Conservation (phyloP, 352 stramenopile species). For the Pythium insidiosum region DNA sequence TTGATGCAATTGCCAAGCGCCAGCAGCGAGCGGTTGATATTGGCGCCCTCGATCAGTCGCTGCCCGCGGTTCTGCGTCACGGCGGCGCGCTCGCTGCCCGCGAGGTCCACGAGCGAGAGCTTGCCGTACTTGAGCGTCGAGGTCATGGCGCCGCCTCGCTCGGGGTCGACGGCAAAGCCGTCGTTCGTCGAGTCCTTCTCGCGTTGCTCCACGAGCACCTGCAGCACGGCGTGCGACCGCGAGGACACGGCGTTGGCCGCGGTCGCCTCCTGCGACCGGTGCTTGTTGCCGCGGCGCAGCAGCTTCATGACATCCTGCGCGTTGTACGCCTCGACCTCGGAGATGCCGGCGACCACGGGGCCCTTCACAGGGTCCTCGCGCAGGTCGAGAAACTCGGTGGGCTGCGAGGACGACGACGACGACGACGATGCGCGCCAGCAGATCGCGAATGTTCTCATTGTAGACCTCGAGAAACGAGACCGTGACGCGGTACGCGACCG, state of each 20-base stretch:
- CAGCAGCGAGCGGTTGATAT: slow-evolving; percentile 90
- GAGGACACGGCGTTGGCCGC: slow-evolving; percentile 85
- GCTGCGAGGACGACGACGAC: background rate
- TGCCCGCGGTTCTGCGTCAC: slow-evolving; percentile 86
- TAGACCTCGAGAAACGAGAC: slow-evolving; percentile 90
- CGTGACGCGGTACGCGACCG: slow-evolving; percentile 52
- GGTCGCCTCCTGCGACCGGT: slow-evolving; percentile 84
- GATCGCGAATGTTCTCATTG: slow-evolving; percentile 91
- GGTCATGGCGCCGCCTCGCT: slow-evolving; percentile 12
- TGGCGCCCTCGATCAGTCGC: slow-evolving; percentile 84
- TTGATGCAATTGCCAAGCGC: slow-evolving; percentile 93
- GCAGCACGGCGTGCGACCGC: slow-evolving; percentile 85
- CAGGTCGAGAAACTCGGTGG: slow-evolving; percentile 52
- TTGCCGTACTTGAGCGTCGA: slow-evolving; percentile 76
- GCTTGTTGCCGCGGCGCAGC: slow-evolving; percentile 77
- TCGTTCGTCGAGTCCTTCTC: slow-evolving; percentile 25
- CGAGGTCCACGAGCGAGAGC: slow-evolving; percentile 87
- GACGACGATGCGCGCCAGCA: slow-evolving; percentile 27
- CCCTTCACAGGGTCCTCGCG: slow-evolving; percentile 84
- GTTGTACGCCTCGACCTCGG: slow-evolving; percentile 74
- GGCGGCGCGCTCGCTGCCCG: slow-evolving; percentile 84
- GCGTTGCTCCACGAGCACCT: slow-evolving; percentile 75
- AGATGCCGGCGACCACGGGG: slow-evolving; percentile 77
- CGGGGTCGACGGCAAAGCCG: slow-evolving; percentile 4
- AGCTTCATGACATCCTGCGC: slow-evolving; percentile 83